A percentile compares a stretch with the other conserved stretches of the same genome.
These are phyloP conservation scores for Macrocybe gigantea DNA, from an alignment of 768 basidiomycete genomes.

Conservation along the genomic window DNA sequence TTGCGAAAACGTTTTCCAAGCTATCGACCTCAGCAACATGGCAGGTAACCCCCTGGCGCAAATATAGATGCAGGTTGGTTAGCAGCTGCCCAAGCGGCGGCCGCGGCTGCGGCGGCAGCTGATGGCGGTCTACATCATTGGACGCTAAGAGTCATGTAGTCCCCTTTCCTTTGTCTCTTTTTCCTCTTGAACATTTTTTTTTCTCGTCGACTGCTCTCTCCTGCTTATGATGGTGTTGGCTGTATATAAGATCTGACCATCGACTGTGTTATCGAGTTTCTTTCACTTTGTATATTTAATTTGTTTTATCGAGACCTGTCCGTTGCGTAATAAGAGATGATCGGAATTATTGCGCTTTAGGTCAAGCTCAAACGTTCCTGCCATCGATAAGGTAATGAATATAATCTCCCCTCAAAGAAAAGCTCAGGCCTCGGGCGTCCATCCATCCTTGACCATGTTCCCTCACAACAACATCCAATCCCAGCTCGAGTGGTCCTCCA, in stretches of 20 bases:
- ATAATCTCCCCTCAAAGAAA: no score
- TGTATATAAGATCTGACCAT: no score
- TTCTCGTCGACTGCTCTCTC: no score
- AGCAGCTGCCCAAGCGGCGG: constrained; percentile 67
- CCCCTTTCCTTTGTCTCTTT: constrained; percentile 4
- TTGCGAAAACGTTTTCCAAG: constrained; percentile 75
- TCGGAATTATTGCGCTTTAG: no score
- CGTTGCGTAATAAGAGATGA: no score
- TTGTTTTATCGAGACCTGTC: no score
- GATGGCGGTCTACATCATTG: constrained; percentile 70
- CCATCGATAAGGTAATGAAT: constrained; percentile 10
- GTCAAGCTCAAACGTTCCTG: neutral
- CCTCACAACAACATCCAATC: constrained; percentile 54
- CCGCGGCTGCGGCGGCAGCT: constrained; percentile 53
- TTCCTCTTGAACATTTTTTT: neutral
- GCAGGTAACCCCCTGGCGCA: constrained; percentile 39
- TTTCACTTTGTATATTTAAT: no score
- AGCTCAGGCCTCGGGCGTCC: no score
- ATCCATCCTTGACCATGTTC: constrained; percentile 32
- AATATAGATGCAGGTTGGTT: constrained; percentile 64
- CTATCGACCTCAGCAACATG: constrained; percentile 56
- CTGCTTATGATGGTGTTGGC: no score
- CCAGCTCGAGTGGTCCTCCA: constrained; percentile 91
- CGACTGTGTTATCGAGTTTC: no score
- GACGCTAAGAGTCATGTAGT: constrained; percentile 75